phyloP scores from a whole-genome alignment of 2,329 filamentous ascomycete species.

The Alternaria sp. region DNA sequence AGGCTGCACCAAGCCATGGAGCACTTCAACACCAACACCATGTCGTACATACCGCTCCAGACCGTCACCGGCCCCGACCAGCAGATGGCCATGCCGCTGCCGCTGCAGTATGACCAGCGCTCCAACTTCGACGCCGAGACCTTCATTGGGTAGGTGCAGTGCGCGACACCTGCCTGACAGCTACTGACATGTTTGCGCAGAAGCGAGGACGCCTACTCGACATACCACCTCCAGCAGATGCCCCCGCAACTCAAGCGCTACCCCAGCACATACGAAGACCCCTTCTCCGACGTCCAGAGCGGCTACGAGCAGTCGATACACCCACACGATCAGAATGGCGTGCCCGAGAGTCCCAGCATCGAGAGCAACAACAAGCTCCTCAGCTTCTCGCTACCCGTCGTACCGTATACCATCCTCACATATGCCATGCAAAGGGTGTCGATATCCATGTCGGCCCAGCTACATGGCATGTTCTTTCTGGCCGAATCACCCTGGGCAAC shows the following conservation, averaged over 20 bases:
- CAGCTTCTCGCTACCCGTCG: constrained; percentile 56
- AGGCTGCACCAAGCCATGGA: constrained; percentile 52
- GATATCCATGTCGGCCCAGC: constrained; percentile 73
- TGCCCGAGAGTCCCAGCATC: constrained; percentile 62
- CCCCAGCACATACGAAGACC: constrained; percentile 57
- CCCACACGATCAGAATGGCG: constrained; percentile 53
- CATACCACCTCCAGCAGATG: constrained; percentile 51
- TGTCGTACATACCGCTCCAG: constrained; percentile 66
- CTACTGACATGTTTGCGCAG: constrained; percentile 47
- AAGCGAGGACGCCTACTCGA: constrained; percentile 59
- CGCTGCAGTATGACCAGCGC: constrained; percentile 62
- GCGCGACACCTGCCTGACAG: background rate
- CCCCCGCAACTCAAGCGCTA: constrained; percentile 57
- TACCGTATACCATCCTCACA: constrained; percentile 68
- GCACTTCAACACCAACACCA: constrained; percentile 66
- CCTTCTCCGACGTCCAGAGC: constrained; percentile 59
- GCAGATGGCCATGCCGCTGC: constrained; percentile 50
- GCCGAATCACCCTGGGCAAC: constrained; percentile 76
- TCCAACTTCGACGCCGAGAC: constrained; percentile 67
- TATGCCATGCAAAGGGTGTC: constrained; percentile 67
- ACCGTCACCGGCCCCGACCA: constrained; percentile 55
- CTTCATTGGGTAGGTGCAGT: constrained; percentile 61
- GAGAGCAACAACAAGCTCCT: constrained; percentile 67
- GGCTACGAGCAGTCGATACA: constrained; percentile 55
- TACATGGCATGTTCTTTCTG: constrained; percentile 89